Evolutionary conservation across 2,329 filamentous ascomycete genomes (phyloP), one percentile per base, ranked within the genome.

Genomic region (Neocatenulostroma microsporum): DNA sequence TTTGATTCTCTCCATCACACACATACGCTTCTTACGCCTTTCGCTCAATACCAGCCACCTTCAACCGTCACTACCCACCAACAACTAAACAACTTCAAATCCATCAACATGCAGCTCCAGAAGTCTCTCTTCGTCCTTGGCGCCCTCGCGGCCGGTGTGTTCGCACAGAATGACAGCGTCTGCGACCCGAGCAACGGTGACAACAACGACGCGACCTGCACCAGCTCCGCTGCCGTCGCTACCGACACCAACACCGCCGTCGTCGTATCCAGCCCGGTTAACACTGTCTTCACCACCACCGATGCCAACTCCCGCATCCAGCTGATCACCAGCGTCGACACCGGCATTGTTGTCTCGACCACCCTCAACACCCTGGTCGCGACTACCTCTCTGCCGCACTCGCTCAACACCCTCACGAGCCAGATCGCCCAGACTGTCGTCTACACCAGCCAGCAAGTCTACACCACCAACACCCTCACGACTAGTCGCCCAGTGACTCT

Each of bases 81-180:
- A n/a, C n/a, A n/a, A n/a, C n/a, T n/a, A n/a, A n/a, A n/a, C n/a
- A n/a, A n/a, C n/a, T n/a, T n/a, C n/a, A n/a, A n/a, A n/a, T n/a
- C 28, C 28, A 19, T 30, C 28, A 30, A 30, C 14, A 30, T 30
- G 28, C 28, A 30, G 28, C 15, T 30, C 28, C 28, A 30, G 15
- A 13, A 17, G 14, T 17, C 14, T 19, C 28, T 30, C 13, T 30
- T 13, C 14, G 14, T 30, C 28, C 28, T 30, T 14, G 28, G 14
- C 28, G 17, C 28, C 28, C 28, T 30, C 9, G 19, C 28, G 14
- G 28, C 28, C 28, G 17, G 19, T 17, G 28, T 14, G 11, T 13
- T 17, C 14, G 28, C 28, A 13, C 28, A 30, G 14, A 30, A n/a
- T n/a, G n/a, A n/a, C n/a, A n/a, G n/a, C n/a, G n/a, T n/a, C 13